These are phyloP conservation scores for Buddleja alternifolia DNA, from an alignment of 257 asterid genomes.

Conservation along the genomic window DNA sequence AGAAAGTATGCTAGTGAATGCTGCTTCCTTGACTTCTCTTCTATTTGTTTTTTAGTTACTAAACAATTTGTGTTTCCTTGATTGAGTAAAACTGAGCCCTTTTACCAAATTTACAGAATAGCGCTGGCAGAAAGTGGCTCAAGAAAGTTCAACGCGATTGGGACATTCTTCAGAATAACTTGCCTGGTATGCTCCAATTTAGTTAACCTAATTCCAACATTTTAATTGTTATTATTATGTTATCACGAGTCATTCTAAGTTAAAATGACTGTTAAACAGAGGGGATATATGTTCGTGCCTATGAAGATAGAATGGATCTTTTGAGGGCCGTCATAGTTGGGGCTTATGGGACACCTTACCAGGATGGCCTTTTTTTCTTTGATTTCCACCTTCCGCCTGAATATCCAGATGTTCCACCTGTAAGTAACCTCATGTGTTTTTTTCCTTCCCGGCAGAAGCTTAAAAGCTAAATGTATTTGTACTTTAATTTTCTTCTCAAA, in stretches of 20 bases:
- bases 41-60: constrained; percentile 10
- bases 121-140: constrained; percentile 92
- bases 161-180: constrained; percentile 93
- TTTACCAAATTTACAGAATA: constrained; percentile 55
- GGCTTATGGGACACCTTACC: constrained; percentile 99
- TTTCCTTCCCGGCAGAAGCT: neutral
- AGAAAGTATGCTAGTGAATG: constrained; percentile 12
- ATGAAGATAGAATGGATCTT: constrained; percentile 98
- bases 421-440: constrained; percentile 42
- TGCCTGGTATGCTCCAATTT: constrained; percentile 69
- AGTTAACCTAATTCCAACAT: constrained; percentile 6
- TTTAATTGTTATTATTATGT: constrained; percentile 25
- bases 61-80: neutral
- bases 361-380: constrained; percentile 97
- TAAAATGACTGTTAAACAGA: constrained; percentile 48
- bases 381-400: constrained; percentile 96
- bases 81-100: neutral
- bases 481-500: constrained; percentile 6
- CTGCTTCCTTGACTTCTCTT: neutral
- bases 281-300: constrained; percentile 89
- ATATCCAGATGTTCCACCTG: constrained; percentile 96
- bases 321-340: constrained; percentile 98
- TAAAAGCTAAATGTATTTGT: neutral
- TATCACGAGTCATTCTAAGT: constrained; percentile 16
- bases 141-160: constrained; percentile 96